Evolutionary conservation across 2,329 filamentous ascomycete species (phyloP), one percentile per base, ranked within the genome.

Genomic region (Curvularia hawaiiensis): DNA sequence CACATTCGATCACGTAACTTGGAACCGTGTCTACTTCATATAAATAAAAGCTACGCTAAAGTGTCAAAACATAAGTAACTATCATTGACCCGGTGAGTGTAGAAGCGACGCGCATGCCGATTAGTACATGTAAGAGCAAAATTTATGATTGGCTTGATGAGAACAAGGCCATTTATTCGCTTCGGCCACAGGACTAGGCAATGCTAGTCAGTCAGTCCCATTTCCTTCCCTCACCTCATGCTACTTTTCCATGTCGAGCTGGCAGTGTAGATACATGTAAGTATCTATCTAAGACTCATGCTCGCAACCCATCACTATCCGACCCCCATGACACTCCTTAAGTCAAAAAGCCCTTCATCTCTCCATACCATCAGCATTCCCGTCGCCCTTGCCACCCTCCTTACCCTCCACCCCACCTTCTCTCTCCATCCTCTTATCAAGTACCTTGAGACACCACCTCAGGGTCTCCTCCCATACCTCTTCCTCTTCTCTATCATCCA

Each of bases 401-500:
- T 12, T 31, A 5, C 30, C 20, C 18, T 7, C 11, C 41, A 44
- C 41, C 16, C 43, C 10, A n/a, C 7, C 16, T 28, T 28, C n/a
- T 20, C 4, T 12, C n/a, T 10, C 24, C 6, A n/a, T 8, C 9
- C 44, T 22, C 10, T 10, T 26, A 8, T 1, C 33, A n/a, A 4
- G 11, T 12, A 49, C 18, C 10, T 11, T 20, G 16, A 54, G 38
- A 49, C 54, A 57, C 50, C 50, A 49, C 30, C 7, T 14, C 8
- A 53, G 2, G 6, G 50, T 38, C 22, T 43, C 38, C 30, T 20
- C 3, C 60, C 60, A 66, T 5, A n/a, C 18, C 1, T 3, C 30
- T 18, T 52, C 26, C 62, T 61, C 64, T 8, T 58, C 61, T 11
- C 20, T 31, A 45, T 66, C 63, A 26, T 64, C 56, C 1, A 63